Conservation (phyloP, 495 filamentous ascomycete species). For the Sabuloglossum arenarium region DNA sequence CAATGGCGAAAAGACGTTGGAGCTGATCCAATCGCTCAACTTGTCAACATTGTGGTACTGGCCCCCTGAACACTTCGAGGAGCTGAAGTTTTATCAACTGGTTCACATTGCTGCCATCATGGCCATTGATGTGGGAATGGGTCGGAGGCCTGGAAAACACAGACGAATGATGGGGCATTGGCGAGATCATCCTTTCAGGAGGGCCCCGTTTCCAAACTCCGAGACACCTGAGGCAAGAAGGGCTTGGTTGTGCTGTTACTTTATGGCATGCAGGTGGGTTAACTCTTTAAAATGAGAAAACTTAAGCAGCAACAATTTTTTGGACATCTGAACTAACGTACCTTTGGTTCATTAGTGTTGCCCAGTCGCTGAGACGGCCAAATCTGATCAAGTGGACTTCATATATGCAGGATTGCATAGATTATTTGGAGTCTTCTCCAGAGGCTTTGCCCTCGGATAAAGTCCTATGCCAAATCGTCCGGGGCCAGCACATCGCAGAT, state of each 20-base stretch:
- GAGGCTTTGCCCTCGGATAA: conserved; percentile 54
- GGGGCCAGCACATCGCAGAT: conserved; percentile 60
- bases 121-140: conserved; percentile 74
- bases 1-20: conserved; percentile 62
- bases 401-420: conserved; percentile 71
- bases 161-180: conserved; percentile 15
- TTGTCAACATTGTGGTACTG: conserved; percentile 61
- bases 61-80: conserved; percentile 62
- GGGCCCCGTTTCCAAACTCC: conserved; percentile 30
- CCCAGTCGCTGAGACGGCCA: conserved; percentile 62
- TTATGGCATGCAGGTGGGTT: conserved; percentile 36
- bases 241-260: conserved; percentile 70
- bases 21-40: conserved; percentile 65
- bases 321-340: background rate
- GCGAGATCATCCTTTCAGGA: conserved; percentile 18
- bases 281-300: background rate
- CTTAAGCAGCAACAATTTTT: background rate
- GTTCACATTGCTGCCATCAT: conserved; percentile 68
- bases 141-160: conserved; percentile 27
- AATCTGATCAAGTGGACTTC: conserved; percentile 64
- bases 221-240: conserved; percentile 52
- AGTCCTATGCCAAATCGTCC: conserved; percentile 52
- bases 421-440: conserved; percentile 47
- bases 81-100: conserved; percentile 81
- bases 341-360: conserved; percentile 30